phyloP scores from a whole-genome alignment of 768 basidiomycete genomes.

The Agrocybe chaxingu region DNA sequence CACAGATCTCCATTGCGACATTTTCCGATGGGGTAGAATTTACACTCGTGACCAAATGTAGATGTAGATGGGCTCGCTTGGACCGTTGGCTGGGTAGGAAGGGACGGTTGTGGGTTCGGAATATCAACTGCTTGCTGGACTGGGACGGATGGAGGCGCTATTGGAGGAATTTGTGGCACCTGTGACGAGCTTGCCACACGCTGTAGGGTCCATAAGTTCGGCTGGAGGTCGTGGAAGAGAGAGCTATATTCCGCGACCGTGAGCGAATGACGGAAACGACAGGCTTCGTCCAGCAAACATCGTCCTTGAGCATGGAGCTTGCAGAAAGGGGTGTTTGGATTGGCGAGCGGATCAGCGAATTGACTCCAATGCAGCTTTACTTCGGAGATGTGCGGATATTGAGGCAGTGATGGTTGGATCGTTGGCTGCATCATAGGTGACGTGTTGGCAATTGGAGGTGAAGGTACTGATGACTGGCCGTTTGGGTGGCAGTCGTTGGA shows the following conservation, averaged over 20 bases:
- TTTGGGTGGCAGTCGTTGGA: not conserved
- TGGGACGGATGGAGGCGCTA: not conserved
- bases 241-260: slow-evolving; percentile 33
- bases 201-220: slow-evolving; percentile 25
- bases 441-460: not conserved
- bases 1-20: slow-evolving; percentile 37
- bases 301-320: slow-evolving; percentile 34
- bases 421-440: not conserved
- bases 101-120: too few species aligned
- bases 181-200: not conserved
- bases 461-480: not conserved
- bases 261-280: slow-evolving; percentile 38
- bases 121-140: not conserved
- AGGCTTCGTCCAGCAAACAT: slow-evolving; percentile 29
- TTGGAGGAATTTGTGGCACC: not conserved
- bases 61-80: not conserved
- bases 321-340: slow-evolving; percentile 33
- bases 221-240: slow-evolving; percentile 37
- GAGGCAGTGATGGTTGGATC: not conserved
- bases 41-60: slow-evolving; percentile 18
- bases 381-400: slow-evolving; percentile 18
- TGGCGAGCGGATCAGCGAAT: slow-evolving; percentile 37
- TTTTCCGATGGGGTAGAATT: slow-evolving; percentile 32
- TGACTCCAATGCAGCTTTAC: slow-evolving; percentile 37
- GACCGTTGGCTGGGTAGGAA: too few species aligned